phyloP scores from a whole-genome alignment of 1,139 yeast species.

The Casaregolazyma lundiana region DNA sequence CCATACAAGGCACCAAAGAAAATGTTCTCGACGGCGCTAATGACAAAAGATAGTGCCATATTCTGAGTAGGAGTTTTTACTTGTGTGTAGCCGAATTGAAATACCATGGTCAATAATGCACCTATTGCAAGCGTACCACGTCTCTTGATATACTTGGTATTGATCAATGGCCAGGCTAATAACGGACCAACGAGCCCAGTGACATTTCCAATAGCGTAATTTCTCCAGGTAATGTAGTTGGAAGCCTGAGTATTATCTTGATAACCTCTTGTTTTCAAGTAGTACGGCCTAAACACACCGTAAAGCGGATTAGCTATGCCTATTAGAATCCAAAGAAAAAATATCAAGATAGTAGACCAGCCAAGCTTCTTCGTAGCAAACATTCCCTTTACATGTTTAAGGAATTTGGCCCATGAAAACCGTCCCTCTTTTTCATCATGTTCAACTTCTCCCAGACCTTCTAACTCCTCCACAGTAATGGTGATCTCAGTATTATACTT shows the following conservation, averaged over 20 bases:
- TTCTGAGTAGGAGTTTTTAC: conserved; percentile 47
- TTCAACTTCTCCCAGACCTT: conserved; percentile 34
- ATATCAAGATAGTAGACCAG: conserved; percentile 39
- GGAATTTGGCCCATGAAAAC: conserved; percentile 5
- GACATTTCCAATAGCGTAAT: conserved; percentile 47
- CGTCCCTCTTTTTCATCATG: conserved; percentile 6
- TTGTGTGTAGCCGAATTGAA: conserved; percentile 55
- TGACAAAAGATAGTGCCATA: conserved; percentile 49
- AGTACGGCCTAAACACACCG: conserved; percentile 47
- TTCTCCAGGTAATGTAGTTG: conserved; percentile 44
- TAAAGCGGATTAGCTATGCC: conserved; percentile 52
- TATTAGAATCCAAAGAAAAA: conserved; percentile 46
- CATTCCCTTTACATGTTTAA: conserved; percentile 28
- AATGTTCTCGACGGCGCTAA: conserved; percentile 47
- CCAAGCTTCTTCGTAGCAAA: conserved; percentile 39
- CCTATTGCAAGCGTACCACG: conserved; percentile 55
- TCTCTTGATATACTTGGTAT: conserved; percentile 47
- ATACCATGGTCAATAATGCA: conserved; percentile 50
- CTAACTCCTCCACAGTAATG: conserved; percentile 38
- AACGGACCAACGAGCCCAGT: conserved; percentile 55
- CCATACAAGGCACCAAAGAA: conserved; percentile 54
- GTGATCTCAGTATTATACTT: conserved; percentile 32
- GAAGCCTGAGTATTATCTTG: conserved; percentile 37
- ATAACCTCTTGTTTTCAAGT: conserved; percentile 46
- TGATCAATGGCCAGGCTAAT: conserved; percentile 42